Percentiles rank a stretch among this genome's conserved stretches.
phyloP scores from a whole-genome alignment of 2,329 filamentous ascomycete species.

The Diaporthe sp. region DNA sequence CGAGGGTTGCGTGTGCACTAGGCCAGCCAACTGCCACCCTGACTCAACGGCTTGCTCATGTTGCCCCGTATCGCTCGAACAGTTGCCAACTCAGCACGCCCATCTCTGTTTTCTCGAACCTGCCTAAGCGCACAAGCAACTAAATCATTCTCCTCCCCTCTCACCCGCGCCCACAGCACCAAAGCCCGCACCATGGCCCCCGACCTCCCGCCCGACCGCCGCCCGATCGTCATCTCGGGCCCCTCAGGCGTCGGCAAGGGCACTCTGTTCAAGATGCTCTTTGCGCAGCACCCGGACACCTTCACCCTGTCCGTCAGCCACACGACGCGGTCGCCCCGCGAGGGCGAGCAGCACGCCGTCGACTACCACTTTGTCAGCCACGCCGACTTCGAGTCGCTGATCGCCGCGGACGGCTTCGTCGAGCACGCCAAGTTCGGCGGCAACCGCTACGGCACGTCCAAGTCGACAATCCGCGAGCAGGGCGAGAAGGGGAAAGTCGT shows the following conservation, averaged over 20 bases:
- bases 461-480: slow-evolving; percentile 83
- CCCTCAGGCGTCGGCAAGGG: slow-evolving; percentile 87
- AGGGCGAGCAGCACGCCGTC: slow-evolving; percentile 80
- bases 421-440: slow-evolving; percentile 88
- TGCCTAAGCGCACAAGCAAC: background rate
- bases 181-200: slow-evolving; percentile 38
- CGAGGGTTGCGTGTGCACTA: background rate
- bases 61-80: slow-evolving; percentile 32
- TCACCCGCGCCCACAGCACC: slow-evolving; percentile 7
- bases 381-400: slow-evolving; percentile 77
- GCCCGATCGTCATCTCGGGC: slow-evolving; percentile 83
- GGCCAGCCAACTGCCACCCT: background rate
- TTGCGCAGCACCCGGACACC: slow-evolving; percentile 63
- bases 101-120: background rate
- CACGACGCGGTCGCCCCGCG: slow-evolving; percentile 84
- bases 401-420: slow-evolving; percentile 81
- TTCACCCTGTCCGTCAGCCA: slow-evolving; percentile 75
- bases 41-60: slow-evolving; percentile 27
- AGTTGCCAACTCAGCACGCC: slow-evolving; percentile 23
- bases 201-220: slow-evolving; percentile 61
- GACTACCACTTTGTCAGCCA: slow-evolving; percentile 85
- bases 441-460: slow-evolving; percentile 89
- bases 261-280: slow-evolving; percentile 81
- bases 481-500: slow-evolving; percentile 79
- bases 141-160: background rate